These are phyloP conservation scores for Aspergillus sclerotioniger DNA, from an alignment of 495 filamentous ascomycete genomes.

Conservation along the genomic window DNA sequence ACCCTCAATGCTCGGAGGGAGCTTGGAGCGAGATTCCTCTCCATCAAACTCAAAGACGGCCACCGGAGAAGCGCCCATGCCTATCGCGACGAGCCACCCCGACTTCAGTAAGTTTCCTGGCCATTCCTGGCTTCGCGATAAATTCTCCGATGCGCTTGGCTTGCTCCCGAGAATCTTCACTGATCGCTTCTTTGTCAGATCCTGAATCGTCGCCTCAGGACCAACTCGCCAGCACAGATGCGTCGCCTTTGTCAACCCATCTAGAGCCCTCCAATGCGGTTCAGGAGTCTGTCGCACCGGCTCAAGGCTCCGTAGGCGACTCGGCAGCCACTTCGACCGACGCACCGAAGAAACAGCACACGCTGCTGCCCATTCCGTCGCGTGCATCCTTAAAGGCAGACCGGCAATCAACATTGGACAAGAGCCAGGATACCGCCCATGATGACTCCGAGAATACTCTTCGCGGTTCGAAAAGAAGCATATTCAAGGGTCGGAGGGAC, in stretches of 20 bases:
- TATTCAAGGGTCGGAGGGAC: constrained; percentile 64
- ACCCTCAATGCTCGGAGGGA: constrained; percentile 41
- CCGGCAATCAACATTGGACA: constrained; percentile 58
- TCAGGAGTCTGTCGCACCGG: constrained; percentile 23
- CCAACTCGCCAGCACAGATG: constrained; percentile 27
- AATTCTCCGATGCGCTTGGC: background rate
- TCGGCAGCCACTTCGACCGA: constrained; percentile 17
- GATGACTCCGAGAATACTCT: constrained; percentile 59
- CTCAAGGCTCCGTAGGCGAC: constrained; percentile 15
- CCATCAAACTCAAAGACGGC: constrained; percentile 30
- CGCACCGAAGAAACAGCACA: constrained; percentile 54
- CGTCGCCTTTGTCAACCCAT: constrained; percentile 24
- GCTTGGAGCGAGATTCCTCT: constrained; percentile 34
- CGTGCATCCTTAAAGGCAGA: constrained; percentile 66
- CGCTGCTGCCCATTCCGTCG: constrained; percentile 61
- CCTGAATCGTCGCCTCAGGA: constrained; percentile 31
- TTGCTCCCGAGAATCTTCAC: constrained; percentile 11
- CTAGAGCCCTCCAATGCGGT: constrained; percentile 25
- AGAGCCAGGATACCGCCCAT: constrained; percentile 62
- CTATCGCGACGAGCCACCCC: constrained; percentile 26
- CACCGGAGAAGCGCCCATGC: constrained; percentile 38
- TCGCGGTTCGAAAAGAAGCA: constrained; percentile 67
- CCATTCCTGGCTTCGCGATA: background rate
- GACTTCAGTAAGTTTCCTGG: constrained; percentile 21
- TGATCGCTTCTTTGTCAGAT: constrained; percentile 23